Percentiles rank a stretch among this genome's conserved stretches.
Conservation (phyloP, 2,329 filamentous ascomycete species). For the Fusarium pseudocircinatum region DNA sequence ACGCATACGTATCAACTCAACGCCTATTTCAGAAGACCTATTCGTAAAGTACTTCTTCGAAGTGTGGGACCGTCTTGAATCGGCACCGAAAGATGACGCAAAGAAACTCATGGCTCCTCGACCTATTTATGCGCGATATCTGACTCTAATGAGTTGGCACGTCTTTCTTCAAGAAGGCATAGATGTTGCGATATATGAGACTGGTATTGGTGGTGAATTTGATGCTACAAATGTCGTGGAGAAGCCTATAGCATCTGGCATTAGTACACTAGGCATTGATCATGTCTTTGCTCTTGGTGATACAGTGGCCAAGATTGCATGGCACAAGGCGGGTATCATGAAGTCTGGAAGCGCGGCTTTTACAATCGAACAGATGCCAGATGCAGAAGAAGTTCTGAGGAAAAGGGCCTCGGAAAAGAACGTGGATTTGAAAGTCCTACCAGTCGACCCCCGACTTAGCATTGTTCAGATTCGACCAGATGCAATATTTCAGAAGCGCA, state of each 20-base stretch:
- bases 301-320: constrained; percentile 73
- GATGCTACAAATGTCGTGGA: constrained; percentile 75
- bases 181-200: constrained; percentile 72
- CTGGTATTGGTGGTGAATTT: constrained; percentile 73
- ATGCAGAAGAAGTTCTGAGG: constrained; percentile 57
- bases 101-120: constrained; percentile 52
- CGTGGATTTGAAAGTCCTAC: constrained; percentile 58
- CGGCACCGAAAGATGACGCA: constrained; percentile 46
- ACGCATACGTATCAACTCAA: constrained; percentile 70
- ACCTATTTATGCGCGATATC: constrained; percentile 68
- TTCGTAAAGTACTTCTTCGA: constrained; percentile 76
- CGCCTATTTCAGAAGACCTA: constrained; percentile 64
- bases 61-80: constrained; percentile 68
- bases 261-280: constrained; percentile 75
- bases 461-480: constrained; percentile 61
- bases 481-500: constrained; percentile 67
- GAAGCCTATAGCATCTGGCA: constrained; percentile 65
- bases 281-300: constrained; percentile 71
- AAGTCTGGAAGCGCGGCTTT: constrained; percentile 68
- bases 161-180: constrained; percentile 71
- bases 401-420: constrained; percentile 63
- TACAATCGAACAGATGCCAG: constrained; percentile 62
- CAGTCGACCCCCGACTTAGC: constrained; percentile 56
- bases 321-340: constrained; percentile 80
- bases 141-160: constrained; percentile 74